phyloP scores from a whole-genome alignment of 768 basidiomycete genomes.

The Trametes elegans region DNA sequence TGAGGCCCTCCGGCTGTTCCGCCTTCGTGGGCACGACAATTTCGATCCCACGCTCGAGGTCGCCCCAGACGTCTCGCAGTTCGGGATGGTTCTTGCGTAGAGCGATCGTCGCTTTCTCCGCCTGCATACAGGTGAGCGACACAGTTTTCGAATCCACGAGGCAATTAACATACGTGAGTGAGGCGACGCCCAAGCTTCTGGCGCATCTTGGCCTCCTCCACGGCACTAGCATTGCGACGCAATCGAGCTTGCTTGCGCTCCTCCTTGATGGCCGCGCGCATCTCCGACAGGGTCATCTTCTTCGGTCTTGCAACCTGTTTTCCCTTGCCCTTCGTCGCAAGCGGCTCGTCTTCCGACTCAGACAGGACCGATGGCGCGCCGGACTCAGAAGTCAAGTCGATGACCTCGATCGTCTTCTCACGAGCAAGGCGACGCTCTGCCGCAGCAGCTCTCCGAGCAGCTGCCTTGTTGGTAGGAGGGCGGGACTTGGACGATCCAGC shows the following conservation, averaged over 20 bases:
- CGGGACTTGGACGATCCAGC: slow-evolving; percentile 29
- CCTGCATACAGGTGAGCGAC: slow-evolving; percentile 39
- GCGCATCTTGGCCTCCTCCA: slow-evolving; percentile 50
- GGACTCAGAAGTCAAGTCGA: slow-evolving; percentile 1
- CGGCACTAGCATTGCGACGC: slow-evolving; percentile 29
- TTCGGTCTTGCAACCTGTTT: slow-evolving; percentile 16
- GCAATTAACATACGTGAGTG: slow-evolving; percentile 52
- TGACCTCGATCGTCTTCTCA: slow-evolving; percentile 20
- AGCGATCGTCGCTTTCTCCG: slow-evolving; percentile 66
- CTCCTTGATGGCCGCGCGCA: slow-evolving; percentile 23
- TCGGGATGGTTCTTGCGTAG: slow-evolving; percentile 76
- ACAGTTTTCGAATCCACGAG: neutral
- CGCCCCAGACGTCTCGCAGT: slow-evolving; percentile 82
- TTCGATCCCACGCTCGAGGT: slow-evolving; percentile 63
- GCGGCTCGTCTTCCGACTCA: slow-evolving; percentile 28
- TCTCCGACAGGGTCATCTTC: slow-evolving; percentile 10
- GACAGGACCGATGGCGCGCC: neutral
- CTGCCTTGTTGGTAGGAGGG: slow-evolving; percentile 37
- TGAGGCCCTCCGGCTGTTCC: slow-evolving; percentile 79
- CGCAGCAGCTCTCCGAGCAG: slow-evolving; percentile 47
- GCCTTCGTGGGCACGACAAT: slow-evolving; percentile 66
- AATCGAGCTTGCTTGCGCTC: slow-evolving; percentile 25
- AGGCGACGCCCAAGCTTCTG: slow-evolving; percentile 68
- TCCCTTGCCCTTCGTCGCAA: slow-evolving; percentile 32
- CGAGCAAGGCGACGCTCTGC: slow-evolving; percentile 51